Evolutionary conservation across 257 asterid species (phyloP).

Genomic region (Marsdenia floribunda): DNA sequence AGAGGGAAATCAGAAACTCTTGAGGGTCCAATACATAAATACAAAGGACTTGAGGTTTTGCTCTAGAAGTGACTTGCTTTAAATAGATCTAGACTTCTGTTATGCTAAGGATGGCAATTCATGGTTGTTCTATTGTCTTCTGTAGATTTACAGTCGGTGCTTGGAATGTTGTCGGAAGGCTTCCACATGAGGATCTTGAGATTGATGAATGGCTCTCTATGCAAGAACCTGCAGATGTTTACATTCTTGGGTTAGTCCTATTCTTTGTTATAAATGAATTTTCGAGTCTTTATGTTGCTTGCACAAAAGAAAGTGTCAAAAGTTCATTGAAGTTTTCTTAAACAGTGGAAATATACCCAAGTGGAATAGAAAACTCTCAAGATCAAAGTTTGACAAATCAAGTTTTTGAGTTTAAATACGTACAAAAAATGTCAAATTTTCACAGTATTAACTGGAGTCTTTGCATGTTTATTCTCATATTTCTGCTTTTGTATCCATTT

Average conservation of each 20-base stretch:
- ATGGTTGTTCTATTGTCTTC: conserved; percentile 3
- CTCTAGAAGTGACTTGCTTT: conserved; percentile 20
- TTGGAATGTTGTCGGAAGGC: conserved; percentile 90
- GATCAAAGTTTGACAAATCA: background rate
- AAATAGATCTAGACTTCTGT: background rate
- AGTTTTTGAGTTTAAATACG: background rate
- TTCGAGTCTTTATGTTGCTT: background rate
- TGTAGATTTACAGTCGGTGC: conserved; percentile 76
- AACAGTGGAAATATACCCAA: background rate
- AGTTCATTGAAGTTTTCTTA: background rate
- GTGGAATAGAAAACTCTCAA: background rate
- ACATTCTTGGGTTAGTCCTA: conserved; percentile 66
- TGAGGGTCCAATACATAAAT: conserved; percentile 66
- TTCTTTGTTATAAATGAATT: background rate
- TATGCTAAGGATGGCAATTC: background rate
- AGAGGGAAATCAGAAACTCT: conserved; percentile 93
- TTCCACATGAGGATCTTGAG: conserved; percentile 61
- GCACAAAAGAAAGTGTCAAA: background rate
- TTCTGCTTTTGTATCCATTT: background rate
- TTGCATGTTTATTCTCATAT: background rate
- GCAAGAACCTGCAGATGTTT: conserved; percentile 84
- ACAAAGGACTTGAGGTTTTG: conserved; percentile 88
- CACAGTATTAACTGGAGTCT: too few species aligned
- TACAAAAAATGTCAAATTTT: too few species aligned
- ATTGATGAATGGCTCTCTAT: conserved; percentile 81